Evolutionary conservation across 257 asterid genomes (phyloP), one percentile per base, ranked within the genome.

Genomic region (Fraxinus excelsior): DNA sequence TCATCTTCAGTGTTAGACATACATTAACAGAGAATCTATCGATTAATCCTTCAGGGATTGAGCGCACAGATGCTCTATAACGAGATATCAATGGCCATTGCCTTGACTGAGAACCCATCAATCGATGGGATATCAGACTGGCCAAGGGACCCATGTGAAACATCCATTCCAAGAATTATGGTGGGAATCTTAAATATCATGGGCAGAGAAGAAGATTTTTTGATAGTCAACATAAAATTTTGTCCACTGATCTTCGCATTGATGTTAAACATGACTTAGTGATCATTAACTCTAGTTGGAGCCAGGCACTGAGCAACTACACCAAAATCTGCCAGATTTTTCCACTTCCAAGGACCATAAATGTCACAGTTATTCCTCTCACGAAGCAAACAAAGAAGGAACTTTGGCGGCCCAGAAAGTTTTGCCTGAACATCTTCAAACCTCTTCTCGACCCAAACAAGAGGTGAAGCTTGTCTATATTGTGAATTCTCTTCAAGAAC

Each of bases 191-290:
- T 92, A 0, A 97, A 92, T 26, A 94, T 86, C 79, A 88, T 0
- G 2, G 96, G 97, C 3, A 94, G 62, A 4, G 96, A 84, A 71
- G 92, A 90, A 16, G 87, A 70, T 62, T 82, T 67, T 44, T 94
- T 97, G 62, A 81, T 84, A 46, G 88, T 87, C 51, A 91, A 83
- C 82, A 88, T 23, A 44, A 97, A 90, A 81, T 88, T 94, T 51
- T 88, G 71, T 13, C 98, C 98, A 70, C 98, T 95, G 62, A 94
- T 93, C 97, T 94, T 92, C 0, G 97, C 97, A 83, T 94, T 94
- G 80, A 94, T 89, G 80, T 92, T 92, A 12, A 94, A 87, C 51
- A 92, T 74, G 42, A 91, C 84, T 94, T 94, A 1, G 97, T 88
- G 96, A 70, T 94, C 96, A 5, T 94, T 90, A 7, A 94, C 85